Evolutionary conservation across 1,139 yeast genomes (phyloP), one percentile per base, ranked within the genome.

Genomic region (Yamadazyma dushanensis): DNA sequence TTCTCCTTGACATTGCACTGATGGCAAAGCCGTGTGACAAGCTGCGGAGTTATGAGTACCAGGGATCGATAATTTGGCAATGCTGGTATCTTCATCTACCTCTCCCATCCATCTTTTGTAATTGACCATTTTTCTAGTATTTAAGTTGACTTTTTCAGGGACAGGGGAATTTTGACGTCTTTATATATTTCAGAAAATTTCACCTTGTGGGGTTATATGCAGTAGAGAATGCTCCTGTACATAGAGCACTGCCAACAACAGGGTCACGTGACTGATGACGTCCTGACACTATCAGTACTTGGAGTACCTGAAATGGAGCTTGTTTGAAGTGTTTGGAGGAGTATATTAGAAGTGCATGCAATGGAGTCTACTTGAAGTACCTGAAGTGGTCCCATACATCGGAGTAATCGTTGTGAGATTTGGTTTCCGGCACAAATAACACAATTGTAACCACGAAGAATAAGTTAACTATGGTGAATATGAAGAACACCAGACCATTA

Each of bases 31-130:
- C n/a, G 76, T 63, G 56, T 82, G 81, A 50, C 76, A 77, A 8
- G 94, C 92, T 9, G 85, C 88, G 21, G 87, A 72, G 53, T 84
- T 84, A 63, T 85, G 95, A 13, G 94, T 83, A 11, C 94, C 95
- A 5, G 94, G 89, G 39, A 84, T 68, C 0, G 90, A 69, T 39
- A 85, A 66, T 45, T 71, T 63, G 6, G 83, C 67, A 33, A 84
- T 45, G 26, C 54, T 53, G 27, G 72, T 64, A 56, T 78, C 66
- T 56, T 81, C 86, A 40, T 66, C 60, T 39, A 83, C 54, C 10
- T 72, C 68, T 29, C 60, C 57, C 64, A 80, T 62, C 94, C 94
- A 84, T 34, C 62, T 40, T 46, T 57, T 56, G 49, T 64, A 68
- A 40, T 67, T 49, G 30, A 69, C 74, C 76, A 70, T 70, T 43